Percentiles rank a stretch among this genome's conserved stretches.
Evolutionary conservation across 441 rosid genomes (phyloP).

Genomic region (Aquilaria agallochum): DNA sequence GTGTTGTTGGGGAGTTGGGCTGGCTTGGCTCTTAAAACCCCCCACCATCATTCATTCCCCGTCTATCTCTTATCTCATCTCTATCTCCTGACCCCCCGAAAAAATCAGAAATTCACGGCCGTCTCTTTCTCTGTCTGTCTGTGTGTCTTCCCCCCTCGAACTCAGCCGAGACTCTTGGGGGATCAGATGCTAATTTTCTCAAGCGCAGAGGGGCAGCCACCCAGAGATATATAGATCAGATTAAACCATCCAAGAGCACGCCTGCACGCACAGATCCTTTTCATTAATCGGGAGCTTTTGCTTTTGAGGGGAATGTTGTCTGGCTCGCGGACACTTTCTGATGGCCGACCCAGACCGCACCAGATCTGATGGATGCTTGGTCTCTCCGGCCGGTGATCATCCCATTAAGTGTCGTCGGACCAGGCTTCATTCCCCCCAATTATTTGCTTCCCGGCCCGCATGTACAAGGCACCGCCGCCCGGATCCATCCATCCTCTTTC

Average conservation of each 20-base stretch:
- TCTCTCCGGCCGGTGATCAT: no score
- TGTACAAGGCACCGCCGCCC: not conserved
- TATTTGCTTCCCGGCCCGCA: constrained; percentile 31
- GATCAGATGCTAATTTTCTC: constrained; percentile 12
- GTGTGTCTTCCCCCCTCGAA: constrained; percentile 48
- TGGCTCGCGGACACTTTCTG: constrained; percentile 78
- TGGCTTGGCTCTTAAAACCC: constrained; percentile 31
- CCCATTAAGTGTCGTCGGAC: constrained; percentile 66
- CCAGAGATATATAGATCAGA: no score
- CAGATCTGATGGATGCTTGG: no score
- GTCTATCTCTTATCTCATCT: constrained; percentile 30
- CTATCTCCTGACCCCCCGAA: constrained; percentile 14
- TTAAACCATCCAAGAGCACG: no score
- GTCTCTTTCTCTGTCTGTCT: constrained; percentile 19
- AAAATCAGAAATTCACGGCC: constrained; percentile 20
- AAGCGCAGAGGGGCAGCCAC: no score
- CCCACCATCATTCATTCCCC: constrained; percentile 38
- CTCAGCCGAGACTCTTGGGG: constrained; percentile 72
- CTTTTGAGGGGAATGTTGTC: constrained; percentile 96
- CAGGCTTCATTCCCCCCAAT: constrained; percentile 99
- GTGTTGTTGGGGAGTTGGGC: no score
- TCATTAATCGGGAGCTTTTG: constrained; percentile 28
- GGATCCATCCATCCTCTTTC: not conserved
- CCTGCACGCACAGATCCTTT: no score
- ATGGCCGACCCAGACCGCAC: constrained; percentile 11